A percentile compares a stretch with the other conserved stretches of the same genome.
phyloP scores from a whole-genome alignment of 106 monocot genomes.

The Dendrobium chrysotoxum region DNA sequence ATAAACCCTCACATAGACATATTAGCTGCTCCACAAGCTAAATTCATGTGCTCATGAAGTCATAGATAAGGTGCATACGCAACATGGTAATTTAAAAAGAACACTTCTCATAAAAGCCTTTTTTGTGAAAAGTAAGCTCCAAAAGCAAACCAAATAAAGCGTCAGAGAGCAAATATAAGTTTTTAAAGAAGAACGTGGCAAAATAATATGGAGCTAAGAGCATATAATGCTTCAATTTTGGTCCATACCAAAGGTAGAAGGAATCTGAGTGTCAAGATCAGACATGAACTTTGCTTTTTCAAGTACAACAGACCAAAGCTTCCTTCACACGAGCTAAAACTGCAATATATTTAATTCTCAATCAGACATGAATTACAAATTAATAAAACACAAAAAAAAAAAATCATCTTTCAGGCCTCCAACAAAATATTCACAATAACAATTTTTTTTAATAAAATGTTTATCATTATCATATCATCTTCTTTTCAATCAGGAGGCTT shows the following conservation, averaged over 20 bases:
- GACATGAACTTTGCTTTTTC: constrained; percentile 5
- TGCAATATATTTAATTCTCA: background rate
- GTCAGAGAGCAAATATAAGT: background rate
- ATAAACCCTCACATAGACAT: no score
- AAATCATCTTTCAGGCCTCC: background rate
- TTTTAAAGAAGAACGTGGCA: background rate
- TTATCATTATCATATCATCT: background rate
- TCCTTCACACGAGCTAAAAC: background rate
- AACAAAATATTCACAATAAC: no score
- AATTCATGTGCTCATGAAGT: no score
- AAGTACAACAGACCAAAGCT: background rate
- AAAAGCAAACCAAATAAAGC: background rate
- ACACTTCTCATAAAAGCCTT: no score
- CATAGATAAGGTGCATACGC: no score
- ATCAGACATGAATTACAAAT: background rate
- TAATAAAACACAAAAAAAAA: background rate
- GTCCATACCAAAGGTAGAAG: constrained; percentile 3
- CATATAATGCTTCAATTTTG: background rate
- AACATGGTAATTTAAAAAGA: no score
- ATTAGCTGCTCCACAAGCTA: no score
- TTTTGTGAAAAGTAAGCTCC: background rate
- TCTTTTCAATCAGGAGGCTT: background rate
- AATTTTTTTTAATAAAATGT: background rate
- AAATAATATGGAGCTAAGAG: background rate
- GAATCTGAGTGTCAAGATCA: background rate